Evolutionary conservation across 768 basidiomycete genomes (phyloP), one percentile per base, ranked within the genome.

Genomic region (Lactarius akahatsu): DNA sequence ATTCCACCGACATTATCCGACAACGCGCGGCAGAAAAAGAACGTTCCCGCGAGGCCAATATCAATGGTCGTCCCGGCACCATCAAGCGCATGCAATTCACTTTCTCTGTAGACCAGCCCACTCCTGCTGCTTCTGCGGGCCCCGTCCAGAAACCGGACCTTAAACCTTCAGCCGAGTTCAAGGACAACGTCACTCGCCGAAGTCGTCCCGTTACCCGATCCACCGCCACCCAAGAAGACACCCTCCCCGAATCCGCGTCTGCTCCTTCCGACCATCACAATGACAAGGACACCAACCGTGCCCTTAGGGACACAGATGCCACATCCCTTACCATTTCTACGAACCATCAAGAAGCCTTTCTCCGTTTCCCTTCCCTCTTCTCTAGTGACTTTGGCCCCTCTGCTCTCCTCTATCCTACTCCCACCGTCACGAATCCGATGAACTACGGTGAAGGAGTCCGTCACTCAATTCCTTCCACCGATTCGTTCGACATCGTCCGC

Each of bases 61-160:
- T 83, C 71, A 84, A 86, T 68, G 81, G 84, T 32, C 79, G 80
- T 63, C 86, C 87, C 7, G 90, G 89, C 16, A 88, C 83, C 59
- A 90, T 93, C 77, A 89, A 91, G 70, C 86, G 91, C 55, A 92
- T 93, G 91, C 92, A 94, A 71, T 94, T 92, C 78, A 94, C 91
- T 1, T 94, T 94, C 76, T 88, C 89, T 70, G 82, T 93, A 70
- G 92, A 93, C 76, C 86, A 88, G 66, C 88, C 87, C 61, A 61
- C 79, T 18, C 80, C 83, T 1, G 74, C 83, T 26, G 75, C 75
- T 18, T 76, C 82, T 18, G 81, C 80, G 66, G 71, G 78, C 26
- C 80, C 79, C 28, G 83, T 83, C 69, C 82, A 84, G 72, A 90
- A 89, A 74, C 88, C 87, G 7, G 86, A 88, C 74, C 77, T 85